Conservation (phyloP, 441 rosid species). For the Sinapis alba region DNA sequence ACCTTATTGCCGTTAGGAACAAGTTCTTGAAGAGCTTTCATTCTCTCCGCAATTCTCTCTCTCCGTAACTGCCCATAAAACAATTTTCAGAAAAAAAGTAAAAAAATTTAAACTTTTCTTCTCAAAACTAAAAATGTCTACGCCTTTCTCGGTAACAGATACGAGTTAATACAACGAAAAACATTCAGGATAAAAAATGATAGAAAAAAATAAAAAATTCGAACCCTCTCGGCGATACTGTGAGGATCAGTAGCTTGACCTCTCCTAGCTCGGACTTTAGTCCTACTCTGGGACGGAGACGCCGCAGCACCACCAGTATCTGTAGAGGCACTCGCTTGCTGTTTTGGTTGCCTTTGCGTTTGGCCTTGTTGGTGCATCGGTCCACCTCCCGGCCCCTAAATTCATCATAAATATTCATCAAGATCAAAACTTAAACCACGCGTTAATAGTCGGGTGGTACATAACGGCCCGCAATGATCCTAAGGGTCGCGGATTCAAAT, state of each 20-base stretch:
- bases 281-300: slow-evolving; percentile 65
- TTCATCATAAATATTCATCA: slow-evolving; percentile 14
- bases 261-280: slow-evolving; percentile 83
- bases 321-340: slow-evolving; percentile 45
- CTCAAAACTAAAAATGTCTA: background rate
- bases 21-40: slow-evolving; percentile 93
- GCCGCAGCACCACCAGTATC: slow-evolving; percentile 49
- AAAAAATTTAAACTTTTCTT: background rate
- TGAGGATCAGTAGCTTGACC: slow-evolving; percentile 99
- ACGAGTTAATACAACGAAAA: slow-evolving; percentile 15
- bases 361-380: slow-evolving; percentile 44
- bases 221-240: slow-evolving; percentile 89
- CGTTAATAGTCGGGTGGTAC: too few species aligned
- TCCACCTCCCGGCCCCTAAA: slow-evolving; percentile 41
- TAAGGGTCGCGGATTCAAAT: too few species aligned
- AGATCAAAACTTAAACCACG: too few species aligned
- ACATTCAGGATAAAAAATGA: background rate
- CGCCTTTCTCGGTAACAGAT: slow-evolving; percentile 21
- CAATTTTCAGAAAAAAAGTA: background rate
- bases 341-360: slow-evolving; percentile 43
- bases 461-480: too few species aligned
- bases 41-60: slow-evolving; percentile 95
- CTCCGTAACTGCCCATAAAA: slow-evolving; percentile 71
- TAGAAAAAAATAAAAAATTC: background rate
- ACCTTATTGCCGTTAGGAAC: slow-evolving; percentile 98